Percentiles rank a stretch among this genome's conserved stretches.
Conservation (phyloP, 148 eudicot genomes). For the Chenopodium suecicum region DNA sequence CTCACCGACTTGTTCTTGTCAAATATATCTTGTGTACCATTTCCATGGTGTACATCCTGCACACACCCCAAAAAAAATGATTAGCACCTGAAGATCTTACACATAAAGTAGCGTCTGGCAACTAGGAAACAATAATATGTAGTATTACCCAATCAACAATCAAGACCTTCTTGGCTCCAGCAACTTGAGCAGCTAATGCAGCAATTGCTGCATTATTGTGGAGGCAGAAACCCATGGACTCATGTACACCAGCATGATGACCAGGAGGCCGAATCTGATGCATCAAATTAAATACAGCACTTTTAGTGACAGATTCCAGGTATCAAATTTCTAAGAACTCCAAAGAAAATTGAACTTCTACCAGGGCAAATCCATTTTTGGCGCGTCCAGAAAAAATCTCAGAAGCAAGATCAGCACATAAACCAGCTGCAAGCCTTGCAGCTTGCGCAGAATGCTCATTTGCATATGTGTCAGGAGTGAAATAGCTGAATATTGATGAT, state of each 20-base stretch:
- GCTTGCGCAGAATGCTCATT: slow-evolving; percentile 89
- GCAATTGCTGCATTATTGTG: slow-evolving; percentile 99
- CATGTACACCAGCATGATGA: slow-evolving; percentile 93
- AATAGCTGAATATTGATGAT: slow-evolving; percentile 56
- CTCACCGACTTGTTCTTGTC: slow-evolving; percentile 80
- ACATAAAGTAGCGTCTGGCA: slow-evolving; percentile 14
- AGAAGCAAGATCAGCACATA: slow-evolving; percentile 94
- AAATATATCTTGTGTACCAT: slow-evolving; percentile 98
- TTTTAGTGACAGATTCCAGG: slow-evolving; percentile 1
- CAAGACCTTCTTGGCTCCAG: slow-evolving; percentile 89
- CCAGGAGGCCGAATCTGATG: slow-evolving; percentile 98
- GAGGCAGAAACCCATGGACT: slow-evolving; percentile 98
- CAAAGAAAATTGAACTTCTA: slow-evolving; percentile 29
- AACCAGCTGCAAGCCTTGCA: slow-evolving; percentile 97
- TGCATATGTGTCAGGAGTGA: slow-evolving; percentile 95
- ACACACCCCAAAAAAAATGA: slow-evolving; percentile 10
- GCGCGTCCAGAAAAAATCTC: slow-evolving; percentile 67
- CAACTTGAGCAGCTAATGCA: slow-evolving; percentile 77
- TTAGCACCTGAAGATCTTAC: neutral
- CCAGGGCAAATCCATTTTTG: slow-evolving; percentile 98
- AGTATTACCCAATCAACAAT: slow-evolving; percentile 92
- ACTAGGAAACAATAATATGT: neutral
- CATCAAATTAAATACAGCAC: slow-evolving; percentile 19
- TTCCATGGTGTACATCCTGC: slow-evolving; percentile 99
- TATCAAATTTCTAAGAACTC: neutral